Conservation (phyloP, 2,329 filamentous ascomycete species). For the Aspergillus caelatus region DNA sequence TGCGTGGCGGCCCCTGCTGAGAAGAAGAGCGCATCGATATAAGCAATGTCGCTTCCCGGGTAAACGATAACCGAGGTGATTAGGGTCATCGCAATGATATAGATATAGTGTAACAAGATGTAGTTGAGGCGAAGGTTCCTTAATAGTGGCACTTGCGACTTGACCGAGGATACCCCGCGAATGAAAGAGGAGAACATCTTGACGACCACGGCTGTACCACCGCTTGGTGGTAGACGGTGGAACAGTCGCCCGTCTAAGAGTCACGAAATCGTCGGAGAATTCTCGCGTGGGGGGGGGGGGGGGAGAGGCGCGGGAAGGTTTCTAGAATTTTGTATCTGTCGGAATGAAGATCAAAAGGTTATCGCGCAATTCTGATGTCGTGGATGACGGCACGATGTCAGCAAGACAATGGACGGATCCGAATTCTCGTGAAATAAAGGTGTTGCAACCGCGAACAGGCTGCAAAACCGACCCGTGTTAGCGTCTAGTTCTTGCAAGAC, state of each 20-base stretch:
- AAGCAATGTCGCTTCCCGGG: constrained; percentile 64
- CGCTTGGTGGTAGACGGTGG: not conserved
- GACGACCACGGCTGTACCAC: constrained; percentile 6
- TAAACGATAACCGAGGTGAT: constrained; percentile 78
- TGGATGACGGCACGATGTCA: not conserved
- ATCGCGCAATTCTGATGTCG: not conserved
- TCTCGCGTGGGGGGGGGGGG: not conserved
- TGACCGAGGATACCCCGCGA: constrained; percentile 25
- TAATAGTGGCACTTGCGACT: constrained; percentile 40
- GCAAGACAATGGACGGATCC: not conserved
- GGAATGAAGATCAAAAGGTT: not conserved
- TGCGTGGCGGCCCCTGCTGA: constrained; percentile 85
- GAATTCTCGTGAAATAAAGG: not conserved
- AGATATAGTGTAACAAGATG: constrained; percentile 63
- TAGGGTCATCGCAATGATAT: constrained; percentile 74
- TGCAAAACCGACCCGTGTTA: constrained; percentile 4
- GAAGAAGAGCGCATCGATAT: constrained; percentile 89
- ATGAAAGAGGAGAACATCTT: constrained; percentile 35
- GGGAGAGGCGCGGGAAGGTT: not conserved
- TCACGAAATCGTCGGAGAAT: not conserved
- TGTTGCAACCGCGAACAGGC: not conserved
- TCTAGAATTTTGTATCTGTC: not conserved
- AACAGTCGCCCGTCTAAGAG: not conserved
- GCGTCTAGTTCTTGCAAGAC: constrained; percentile 5
- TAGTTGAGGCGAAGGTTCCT: constrained; percentile 47